Percentiles rank a stretch among this genome's conserved stretches.
phyloP scores from a whole-genome alignment of 768 basidiomycete species.

The Trametes villosa region DNA sequence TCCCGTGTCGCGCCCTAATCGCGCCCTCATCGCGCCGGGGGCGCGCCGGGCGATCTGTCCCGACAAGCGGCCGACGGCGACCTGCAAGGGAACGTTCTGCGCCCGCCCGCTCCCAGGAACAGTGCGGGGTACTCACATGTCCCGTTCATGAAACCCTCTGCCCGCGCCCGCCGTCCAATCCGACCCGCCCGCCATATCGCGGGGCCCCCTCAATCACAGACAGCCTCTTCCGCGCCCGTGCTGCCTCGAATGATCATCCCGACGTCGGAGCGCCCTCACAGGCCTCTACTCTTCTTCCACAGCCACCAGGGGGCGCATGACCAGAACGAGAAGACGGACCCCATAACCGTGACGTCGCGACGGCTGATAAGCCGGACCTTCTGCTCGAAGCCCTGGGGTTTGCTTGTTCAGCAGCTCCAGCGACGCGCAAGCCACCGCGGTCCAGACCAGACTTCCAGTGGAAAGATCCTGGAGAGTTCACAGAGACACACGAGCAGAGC shows the following conservation, averaged over 20 bases:
- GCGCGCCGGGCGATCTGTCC: background rate
- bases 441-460: background rate
- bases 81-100: conserved; percentile 8
- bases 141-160: conserved; percentile 12
- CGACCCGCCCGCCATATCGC: conserved; percentile 1
- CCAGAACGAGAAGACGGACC: conserved; percentile 6
- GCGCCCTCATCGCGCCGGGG: background rate
- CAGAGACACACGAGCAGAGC: background rate
- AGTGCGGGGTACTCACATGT: conserved; percentile 3
- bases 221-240: background rate
- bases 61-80: conserved; percentile 11
- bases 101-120: background rate
- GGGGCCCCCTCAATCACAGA: conserved; percentile 11
- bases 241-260: conserved; percentile 9
- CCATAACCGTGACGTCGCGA: conserved; percentile 1
- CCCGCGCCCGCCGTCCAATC: conserved; percentile 9
- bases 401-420: no score
- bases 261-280: conserved; percentile 19
- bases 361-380: conserved; percentile 15
- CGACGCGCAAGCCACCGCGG: no score
- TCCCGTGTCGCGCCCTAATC: conserved; percentile 1
- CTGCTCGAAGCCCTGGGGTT: background rate
- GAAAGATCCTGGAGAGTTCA: background rate
- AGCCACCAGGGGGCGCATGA: conserved; percentile 21
- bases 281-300: conserved; percentile 15